Percentiles rank a stretch among this genome's conserved stretches.
Evolutionary conservation across 495 filamentous ascomycete genomes (phyloP).

Genomic region (Aspergillus avenaceus): DNA sequence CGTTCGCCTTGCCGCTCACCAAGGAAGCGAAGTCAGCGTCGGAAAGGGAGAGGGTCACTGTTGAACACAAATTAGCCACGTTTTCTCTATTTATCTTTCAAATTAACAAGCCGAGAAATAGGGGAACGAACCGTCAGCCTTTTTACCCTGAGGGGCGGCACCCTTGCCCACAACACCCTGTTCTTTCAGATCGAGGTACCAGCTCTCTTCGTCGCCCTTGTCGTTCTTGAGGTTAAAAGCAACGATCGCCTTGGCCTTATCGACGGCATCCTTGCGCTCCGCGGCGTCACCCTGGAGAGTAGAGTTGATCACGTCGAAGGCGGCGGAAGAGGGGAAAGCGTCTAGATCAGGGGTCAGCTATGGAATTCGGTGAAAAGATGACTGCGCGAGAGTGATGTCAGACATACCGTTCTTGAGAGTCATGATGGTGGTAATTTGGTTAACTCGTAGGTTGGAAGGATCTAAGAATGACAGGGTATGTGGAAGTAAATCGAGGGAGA

Average conservation of each 20-base stretch:
- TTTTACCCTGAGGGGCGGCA: conserved; percentile 57
- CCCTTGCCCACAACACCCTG: conserved; percentile 81
- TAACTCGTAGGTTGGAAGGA: too few relatives aligned
- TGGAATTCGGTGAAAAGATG: conserved; percentile 5
- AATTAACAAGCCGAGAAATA: not conserved
- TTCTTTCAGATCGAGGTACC: conserved; percentile 94
- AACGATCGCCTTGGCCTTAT: conserved; percentile 82
- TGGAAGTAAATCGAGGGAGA: not conserved
- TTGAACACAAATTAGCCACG: too few relatives aligned
- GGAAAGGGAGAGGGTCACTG: conserved; percentile 79
- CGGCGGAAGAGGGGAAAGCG: conserved; percentile 83
- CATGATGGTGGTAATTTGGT: conserved; percentile 52
- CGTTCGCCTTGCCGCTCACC: conserved; percentile 83
- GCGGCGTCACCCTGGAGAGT: conserved; percentile 65
- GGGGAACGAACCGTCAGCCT: conserved; percentile 70
- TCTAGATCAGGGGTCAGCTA: conserved; percentile 43
- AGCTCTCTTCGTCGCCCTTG: conserved; percentile 70
- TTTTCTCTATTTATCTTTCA: too few relatives aligned
- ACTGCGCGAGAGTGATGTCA: not conserved
- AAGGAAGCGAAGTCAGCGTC: conserved; percentile 83
- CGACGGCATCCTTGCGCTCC: conserved; percentile 82
- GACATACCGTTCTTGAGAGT: conserved; percentile 74
- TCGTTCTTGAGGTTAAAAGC: conserved; percentile 90
- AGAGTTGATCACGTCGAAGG: conserved; percentile 83
- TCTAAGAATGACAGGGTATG: not conserved